Percentiles rank a stretch among this genome's conserved stretches.
Conservation (phyloP, 78 protist genomes). For the Trichosphaerium sp. region DNA sequence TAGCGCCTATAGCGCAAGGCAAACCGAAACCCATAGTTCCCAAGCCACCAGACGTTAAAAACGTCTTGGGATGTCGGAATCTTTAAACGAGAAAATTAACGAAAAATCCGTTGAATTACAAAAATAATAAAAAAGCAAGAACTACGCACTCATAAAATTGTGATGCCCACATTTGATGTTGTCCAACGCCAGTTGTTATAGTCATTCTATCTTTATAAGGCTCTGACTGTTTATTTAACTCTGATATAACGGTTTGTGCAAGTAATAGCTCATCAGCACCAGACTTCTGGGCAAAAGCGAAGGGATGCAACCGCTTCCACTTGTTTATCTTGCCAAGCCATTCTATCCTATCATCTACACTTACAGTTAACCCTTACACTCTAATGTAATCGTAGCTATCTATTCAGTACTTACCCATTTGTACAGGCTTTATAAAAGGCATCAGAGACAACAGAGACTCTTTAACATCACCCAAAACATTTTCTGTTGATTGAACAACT, state of each 20-base stretch:
- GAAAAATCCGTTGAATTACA: not conserved
- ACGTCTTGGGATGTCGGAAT: conserved; percentile 38
- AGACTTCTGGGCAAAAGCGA: not conserved
- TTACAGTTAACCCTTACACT: too few species aligned
- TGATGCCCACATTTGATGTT: conserved; percentile 57
- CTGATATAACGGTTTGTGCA: conserved; percentile 18
- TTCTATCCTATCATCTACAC: too few species aligned
- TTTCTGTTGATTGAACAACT: conserved; percentile 16
- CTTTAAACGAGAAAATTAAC: not conserved
- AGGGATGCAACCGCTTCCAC: conserved; percentile 15
- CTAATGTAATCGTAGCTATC: not conserved
- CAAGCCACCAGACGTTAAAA: conserved; percentile 36
- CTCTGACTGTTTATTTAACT: not conserved
- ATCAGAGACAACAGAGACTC: not conserved
- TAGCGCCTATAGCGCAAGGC: conserved; percentile 50
- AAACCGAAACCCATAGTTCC: conserved; percentile 69
- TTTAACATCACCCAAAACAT: conserved; percentile 37
- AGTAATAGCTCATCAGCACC: conserved; percentile 5
- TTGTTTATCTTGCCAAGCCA: not conserved
- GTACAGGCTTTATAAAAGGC: conserved; percentile 12
- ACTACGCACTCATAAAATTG: conserved; percentile 17
- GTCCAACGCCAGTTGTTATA: conserved; percentile 40
- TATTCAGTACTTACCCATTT: conserved; percentile 6
- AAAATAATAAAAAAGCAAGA: not conserved
- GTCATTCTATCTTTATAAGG: conserved; percentile 4